phyloP scores from a whole-genome alignment of 2,329 filamentous ascomycete species.

The Cladosporium sp. region DNA sequence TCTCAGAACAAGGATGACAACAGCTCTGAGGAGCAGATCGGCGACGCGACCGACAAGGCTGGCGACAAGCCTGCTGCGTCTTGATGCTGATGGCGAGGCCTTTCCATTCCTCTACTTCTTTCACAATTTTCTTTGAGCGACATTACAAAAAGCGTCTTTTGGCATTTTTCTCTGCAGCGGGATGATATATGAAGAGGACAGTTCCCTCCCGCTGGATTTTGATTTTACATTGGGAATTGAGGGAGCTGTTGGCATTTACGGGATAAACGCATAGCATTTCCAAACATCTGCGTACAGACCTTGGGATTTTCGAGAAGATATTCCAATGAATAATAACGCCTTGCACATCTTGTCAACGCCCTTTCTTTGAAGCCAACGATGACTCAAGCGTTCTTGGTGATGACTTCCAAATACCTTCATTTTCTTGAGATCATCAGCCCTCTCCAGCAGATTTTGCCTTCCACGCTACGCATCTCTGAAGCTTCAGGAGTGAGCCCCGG shows the following conservation, averaged over 20 bases:
- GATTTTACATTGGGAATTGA: too few species aligned
- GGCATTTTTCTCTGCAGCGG: background rate
- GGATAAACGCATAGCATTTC: too few species aligned
- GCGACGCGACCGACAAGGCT: constrained; percentile 1
- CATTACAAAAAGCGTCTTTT: background rate
- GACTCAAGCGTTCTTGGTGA: too few species aligned
- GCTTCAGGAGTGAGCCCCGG: constrained; percentile 5
- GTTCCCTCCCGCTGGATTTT: constrained; percentile 8
- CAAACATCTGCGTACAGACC: too few species aligned
- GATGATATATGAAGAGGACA: constrained; percentile 3
- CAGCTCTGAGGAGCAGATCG: background rate
- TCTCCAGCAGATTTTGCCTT: background rate
- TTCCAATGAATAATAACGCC: too few species aligned
- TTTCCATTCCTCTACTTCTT: background rate
- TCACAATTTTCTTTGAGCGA: constrained; percentile 2
- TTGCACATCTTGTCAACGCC: too few species aligned
- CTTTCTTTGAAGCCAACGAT: too few species aligned
- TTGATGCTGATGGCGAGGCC: background rate
- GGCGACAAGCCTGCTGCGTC: background rate
- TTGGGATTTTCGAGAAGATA: too few species aligned
- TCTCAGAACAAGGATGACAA: background rate
- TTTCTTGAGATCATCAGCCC: too few species aligned
- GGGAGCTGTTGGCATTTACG: background rate
- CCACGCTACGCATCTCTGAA: background rate
- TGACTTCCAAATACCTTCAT: too few species aligned